Evolutionary conservation across 805 yeast genomes (phyloP).

Genomic region (Brettanomyces nanus): DNA sequence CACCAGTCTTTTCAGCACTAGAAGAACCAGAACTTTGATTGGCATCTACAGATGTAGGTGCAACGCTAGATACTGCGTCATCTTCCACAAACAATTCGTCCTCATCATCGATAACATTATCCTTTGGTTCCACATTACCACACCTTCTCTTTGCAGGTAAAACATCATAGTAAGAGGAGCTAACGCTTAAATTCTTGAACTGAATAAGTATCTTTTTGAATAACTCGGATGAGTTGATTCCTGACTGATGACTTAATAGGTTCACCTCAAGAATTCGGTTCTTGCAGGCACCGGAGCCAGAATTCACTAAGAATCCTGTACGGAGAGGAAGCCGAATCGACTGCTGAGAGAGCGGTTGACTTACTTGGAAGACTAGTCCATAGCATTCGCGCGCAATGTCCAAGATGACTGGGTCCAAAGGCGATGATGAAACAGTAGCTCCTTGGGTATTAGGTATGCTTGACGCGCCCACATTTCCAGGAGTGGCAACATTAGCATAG

Average conservation of each 20-base stretch:
- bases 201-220: conserved; percentile 51
- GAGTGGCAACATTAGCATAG: neutral
- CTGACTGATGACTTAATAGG: conserved; percentile 65
- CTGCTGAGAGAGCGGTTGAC: conserved; percentile 62
- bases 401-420: conserved; percentile 29
- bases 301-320: conserved; percentile 56
- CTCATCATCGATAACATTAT: conserved; percentile 15
- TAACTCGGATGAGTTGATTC: conserved; percentile 46
- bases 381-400: conserved; percentile 44
- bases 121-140: conserved; percentile 28
- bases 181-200: conserved; percentile 38
- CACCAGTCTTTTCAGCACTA: neutral
- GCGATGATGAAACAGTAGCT: too few relatives aligned
- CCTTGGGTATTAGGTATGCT: neutral
- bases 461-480: neutral
- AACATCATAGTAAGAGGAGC: conserved; percentile 20
- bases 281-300: conserved; percentile 13
- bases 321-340: conserved; percentile 63
- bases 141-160: conserved; percentile 8
- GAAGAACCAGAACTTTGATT: neutral
- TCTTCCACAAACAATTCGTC: conserved; percentile 8
- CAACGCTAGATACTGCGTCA: neutral
- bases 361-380: conserved; percentile 50
- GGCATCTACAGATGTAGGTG: neutral
- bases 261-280: conserved; percentile 47